These are phyloP conservation scores for Lentinula guzmanii DNA, from an alignment of 768 basidiomycete species.

Conservation along the genomic window DNA sequence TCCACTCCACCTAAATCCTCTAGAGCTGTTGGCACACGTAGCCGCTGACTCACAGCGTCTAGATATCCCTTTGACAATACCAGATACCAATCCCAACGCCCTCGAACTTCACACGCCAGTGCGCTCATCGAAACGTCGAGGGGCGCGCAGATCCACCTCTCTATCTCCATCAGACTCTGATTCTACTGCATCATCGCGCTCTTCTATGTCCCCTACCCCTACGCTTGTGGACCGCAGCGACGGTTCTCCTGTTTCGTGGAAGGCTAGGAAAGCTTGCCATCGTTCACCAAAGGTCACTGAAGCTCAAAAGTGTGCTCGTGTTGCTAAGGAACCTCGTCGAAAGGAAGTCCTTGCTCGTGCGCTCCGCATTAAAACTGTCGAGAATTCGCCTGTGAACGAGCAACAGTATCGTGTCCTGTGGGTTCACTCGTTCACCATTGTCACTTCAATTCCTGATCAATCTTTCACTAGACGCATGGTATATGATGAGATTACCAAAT, in stretches of 20 bases:
- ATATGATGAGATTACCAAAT: constrained; percentile 60
- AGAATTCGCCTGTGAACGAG: constrained; percentile 49
- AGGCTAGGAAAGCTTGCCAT: constrained; percentile 9
- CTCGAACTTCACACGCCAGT: not conserved
- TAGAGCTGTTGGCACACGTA: not conserved
- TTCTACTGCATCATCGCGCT: not conserved
- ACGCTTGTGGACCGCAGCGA: not conserved
- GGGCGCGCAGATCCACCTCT: not conserved
- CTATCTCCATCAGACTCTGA: constrained; percentile 2
- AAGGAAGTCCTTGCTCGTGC: constrained; percentile 13
- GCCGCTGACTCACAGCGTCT: not conserved
- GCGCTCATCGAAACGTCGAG: not conserved
- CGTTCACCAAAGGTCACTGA: constrained; percentile 10
- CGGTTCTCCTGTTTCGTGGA: constrained; percentile 1
- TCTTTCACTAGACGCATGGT: constrained; percentile 36
- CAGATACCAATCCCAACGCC: not conserved
- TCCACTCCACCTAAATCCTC: not conserved
- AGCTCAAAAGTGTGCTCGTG: constrained; percentile 8
- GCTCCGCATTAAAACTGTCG: constrained; percentile 11
- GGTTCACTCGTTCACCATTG: not conserved
- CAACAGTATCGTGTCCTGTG: constrained; percentile 49
- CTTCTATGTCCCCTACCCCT: constrained; percentile 5
- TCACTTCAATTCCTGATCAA: not conserved
- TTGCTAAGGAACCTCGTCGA: constrained; percentile 11
- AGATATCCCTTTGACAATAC: not conserved